Evolutionary conservation across 2,329 filamentous ascomycete species (phyloP).

Genomic region (Fusarium agapanthi): DNA sequence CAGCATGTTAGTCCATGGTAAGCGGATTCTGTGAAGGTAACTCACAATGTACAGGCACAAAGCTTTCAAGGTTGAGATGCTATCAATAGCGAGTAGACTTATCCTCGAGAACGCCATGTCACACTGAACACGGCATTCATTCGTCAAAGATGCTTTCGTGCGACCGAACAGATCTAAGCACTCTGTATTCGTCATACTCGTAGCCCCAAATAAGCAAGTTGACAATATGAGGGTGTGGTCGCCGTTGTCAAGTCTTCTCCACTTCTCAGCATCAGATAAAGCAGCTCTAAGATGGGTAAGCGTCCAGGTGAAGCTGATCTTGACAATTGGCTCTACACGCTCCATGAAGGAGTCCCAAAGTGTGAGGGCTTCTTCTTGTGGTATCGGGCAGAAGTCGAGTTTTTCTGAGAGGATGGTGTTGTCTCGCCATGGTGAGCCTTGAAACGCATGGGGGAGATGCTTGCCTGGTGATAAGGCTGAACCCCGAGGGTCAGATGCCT

Average conservation of each 20-base stretch:
- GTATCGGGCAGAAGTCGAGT: neutral
- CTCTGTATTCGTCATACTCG: neutral
- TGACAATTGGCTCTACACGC: slow-evolving; percentile 9
- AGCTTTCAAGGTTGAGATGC: neutral
- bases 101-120: slow-evolving; percentile 14
- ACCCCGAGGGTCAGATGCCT: neutral
- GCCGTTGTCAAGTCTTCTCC: neutral
- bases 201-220: slow-evolving; percentile 1
- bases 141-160: neutral
- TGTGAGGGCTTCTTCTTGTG: neutral
- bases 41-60: slow-evolving; percentile 14
- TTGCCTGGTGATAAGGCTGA: slow-evolving; percentile 10
- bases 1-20: fast-evolving
- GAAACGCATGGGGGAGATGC: slow-evolving; percentile 6
- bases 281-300: neutral
- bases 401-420: neutral
- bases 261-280: neutral
- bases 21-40: fast-evolving
- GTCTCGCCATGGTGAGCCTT: slow-evolving; percentile 11
- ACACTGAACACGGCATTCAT: slow-evolving; percentile 3
- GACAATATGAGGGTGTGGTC: neutral
- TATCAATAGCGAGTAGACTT: neutral
- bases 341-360: slow-evolving; percentile 15
- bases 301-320: slow-evolving; percentile 24
- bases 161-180: neutral